Conservation (phyloP, 495 filamentous ascomycete genomes). For the Bombardia bombarda region DNA sequence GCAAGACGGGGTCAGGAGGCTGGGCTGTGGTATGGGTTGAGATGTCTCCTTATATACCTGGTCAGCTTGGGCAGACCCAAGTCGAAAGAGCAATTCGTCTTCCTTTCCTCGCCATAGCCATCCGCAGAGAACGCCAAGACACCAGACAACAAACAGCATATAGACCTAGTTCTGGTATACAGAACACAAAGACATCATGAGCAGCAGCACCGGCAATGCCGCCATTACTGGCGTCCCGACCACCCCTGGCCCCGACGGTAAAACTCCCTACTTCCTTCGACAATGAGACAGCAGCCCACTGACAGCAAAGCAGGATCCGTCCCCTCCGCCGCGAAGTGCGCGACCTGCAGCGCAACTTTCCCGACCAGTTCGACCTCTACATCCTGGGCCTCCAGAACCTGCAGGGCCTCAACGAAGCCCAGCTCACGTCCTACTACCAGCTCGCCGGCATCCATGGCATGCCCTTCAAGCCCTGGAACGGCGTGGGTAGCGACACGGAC, state of each 20-base stretch:
- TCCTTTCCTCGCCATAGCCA: no score
- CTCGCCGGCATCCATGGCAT: slow-evolving; percentile 38
- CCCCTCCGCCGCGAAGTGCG: slow-evolving; percentile 22
- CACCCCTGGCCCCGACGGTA: slow-evolving; percentile 12
- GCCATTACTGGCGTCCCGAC: slow-evolving; percentile 22
- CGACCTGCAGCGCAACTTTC: slow-evolving; percentile 21
- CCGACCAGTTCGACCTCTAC: slow-evolving; percentile 25
- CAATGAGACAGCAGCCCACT: no score
- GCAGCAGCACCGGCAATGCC: slow-evolving; percentile 12
- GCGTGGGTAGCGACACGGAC: slow-evolving; percentile 16
- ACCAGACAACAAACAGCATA: no score
- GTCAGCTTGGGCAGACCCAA: no score
- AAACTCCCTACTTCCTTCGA: background rate
- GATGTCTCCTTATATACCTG: no score
- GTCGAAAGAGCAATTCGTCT: no score
- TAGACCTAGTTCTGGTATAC: no score
- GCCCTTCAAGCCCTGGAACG: slow-evolving; percentile 36
- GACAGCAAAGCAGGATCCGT: slow-evolving; percentile 15
- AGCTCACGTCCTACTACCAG: slow-evolving; percentile 27
- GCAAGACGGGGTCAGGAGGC: no score
- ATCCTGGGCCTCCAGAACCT: slow-evolving; percentile 18
- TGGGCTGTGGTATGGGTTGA: no score
- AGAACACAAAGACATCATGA: background rate
- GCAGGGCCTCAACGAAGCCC: slow-evolving; percentile 11
- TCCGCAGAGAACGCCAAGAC: no score